These are phyloP conservation scores for Volutella citrinella DNA, from an alignment of 2,329 filamentous ascomycete genomes.

Conservation along the genomic window DNA sequence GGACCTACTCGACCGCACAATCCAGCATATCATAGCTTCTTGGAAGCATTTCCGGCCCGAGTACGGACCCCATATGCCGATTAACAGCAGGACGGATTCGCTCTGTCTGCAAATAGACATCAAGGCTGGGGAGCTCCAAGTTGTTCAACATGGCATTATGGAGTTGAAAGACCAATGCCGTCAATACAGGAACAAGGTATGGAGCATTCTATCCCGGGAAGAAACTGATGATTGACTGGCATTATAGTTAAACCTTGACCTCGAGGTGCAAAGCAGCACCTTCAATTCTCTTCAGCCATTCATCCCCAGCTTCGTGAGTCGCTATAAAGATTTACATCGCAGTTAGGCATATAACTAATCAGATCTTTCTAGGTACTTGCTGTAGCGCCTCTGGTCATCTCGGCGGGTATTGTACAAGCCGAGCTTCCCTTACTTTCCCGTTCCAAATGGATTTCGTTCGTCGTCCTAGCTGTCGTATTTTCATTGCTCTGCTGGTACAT, in stretches of 20 bases:
- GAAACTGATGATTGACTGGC: background rate
- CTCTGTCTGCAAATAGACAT: background rate
- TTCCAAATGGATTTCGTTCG: background rate
- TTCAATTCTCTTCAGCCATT: background rate
- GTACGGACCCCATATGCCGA: background rate
- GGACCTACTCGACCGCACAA: background rate
- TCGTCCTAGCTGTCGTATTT: background rate
- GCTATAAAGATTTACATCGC: background rate
- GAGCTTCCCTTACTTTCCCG: background rate
- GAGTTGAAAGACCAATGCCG: background rate
- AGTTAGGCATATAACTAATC: background rate
- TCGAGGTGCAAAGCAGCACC: conserved; percentile 1
- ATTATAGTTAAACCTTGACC: background rate
- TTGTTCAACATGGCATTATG: background rate
- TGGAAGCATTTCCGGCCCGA: background rate
- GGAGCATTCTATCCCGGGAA: background rate
- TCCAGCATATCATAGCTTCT: background rate
- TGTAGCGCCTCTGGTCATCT: background rate
- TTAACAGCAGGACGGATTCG: background rate
- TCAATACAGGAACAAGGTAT: background rate
- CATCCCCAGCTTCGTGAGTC: background rate
- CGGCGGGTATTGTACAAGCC: background rate
- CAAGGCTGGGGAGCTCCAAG: background rate
- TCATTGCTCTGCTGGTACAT: background rate
- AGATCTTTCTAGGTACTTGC: background rate